Conservation (phyloP, 192 early-diverging fungal species). For the Funneliformis geosporum region DNA sequence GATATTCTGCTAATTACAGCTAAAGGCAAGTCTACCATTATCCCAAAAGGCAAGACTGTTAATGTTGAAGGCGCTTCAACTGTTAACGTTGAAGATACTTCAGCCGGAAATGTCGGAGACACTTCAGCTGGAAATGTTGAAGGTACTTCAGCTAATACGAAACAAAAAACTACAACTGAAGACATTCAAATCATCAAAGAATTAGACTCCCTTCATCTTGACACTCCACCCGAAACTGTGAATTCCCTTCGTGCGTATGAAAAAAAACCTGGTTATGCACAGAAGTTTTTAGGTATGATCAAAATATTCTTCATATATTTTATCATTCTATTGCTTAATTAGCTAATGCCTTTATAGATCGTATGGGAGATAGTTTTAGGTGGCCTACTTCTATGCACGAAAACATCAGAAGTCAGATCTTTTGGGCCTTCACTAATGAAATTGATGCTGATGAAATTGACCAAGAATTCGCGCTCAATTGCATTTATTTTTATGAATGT, state of each 20-base stretch:
- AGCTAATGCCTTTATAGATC: constrained; percentile 14
- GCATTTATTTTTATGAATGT: neutral
- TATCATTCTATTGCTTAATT: neutral
- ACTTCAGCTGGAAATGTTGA: neutral
- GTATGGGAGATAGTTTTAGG: constrained; percentile 4
- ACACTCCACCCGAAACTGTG: constrained; percentile 15
- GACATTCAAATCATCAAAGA: neutral
- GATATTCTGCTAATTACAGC: neutral
- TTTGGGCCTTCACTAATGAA: neutral
- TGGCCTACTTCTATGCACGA: neutral
- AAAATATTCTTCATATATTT: neutral
- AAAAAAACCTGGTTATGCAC: neutral
- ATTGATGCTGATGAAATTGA: neutral
- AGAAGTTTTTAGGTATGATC: constrained; percentile 12
- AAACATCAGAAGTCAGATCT: neutral
- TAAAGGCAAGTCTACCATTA: neutral
- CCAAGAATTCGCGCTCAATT: neutral
- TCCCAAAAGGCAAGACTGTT: neutral
- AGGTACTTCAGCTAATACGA: neutral
- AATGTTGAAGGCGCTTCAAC: no score
- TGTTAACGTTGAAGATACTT: no score
- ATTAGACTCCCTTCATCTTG: constrained; percentile 18
- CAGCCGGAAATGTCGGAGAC: neutral
- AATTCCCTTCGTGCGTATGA: constrained; percentile 17
- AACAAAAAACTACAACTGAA: neutral